Evolutionary conservation across 1,139 yeast species (phyloP).

Genomic region (Hyphopichia burtonii): DNA sequence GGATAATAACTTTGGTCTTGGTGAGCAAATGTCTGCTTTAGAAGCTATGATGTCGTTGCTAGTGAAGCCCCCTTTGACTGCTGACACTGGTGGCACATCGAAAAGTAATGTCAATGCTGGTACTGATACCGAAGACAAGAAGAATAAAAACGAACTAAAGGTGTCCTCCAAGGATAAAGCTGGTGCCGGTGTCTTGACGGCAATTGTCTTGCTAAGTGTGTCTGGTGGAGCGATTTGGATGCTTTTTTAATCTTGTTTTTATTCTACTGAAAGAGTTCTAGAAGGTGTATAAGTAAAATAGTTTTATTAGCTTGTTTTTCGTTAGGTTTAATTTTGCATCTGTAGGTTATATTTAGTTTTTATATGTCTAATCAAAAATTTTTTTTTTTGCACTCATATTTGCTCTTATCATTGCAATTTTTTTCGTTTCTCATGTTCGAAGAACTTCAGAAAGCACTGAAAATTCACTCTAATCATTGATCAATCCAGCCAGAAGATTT

Average conservation of each 20-base stretch:
- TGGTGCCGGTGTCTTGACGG: constrained; percentile 50
- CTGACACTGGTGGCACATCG: constrained; percentile 47
- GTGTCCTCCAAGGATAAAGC: constrained; percentile 43
- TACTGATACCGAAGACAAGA: constrained; percentile 20
- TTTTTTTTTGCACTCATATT: no score
- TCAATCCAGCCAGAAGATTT: no score
- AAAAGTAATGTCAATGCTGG: constrained; percentile 49
- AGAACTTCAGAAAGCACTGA: no score
- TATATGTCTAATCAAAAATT: no score
- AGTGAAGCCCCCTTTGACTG: constrained; percentile 32
- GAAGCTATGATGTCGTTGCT: constrained; percentile 52
- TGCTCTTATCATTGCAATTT: no score
- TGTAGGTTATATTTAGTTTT: no score
- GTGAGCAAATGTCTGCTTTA: constrained; percentile 76
- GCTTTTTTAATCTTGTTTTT: constrained; percentile 27
- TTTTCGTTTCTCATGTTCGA: no score
- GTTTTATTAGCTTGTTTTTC: no score
- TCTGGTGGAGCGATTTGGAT: constrained; percentile 47
- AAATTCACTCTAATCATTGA: no score
- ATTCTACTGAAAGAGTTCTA: no score
- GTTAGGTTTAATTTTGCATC: no score
- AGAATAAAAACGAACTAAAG: constrained; percentile 28
- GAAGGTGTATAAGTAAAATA: no score
- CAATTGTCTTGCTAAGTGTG: constrained; percentile 35
- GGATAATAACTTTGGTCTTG: constrained; percentile 71